Evolutionary conservation across 1,284 basidiomycete genomes (phyloP).

Genomic region (Athelia psychrophila): DNA sequence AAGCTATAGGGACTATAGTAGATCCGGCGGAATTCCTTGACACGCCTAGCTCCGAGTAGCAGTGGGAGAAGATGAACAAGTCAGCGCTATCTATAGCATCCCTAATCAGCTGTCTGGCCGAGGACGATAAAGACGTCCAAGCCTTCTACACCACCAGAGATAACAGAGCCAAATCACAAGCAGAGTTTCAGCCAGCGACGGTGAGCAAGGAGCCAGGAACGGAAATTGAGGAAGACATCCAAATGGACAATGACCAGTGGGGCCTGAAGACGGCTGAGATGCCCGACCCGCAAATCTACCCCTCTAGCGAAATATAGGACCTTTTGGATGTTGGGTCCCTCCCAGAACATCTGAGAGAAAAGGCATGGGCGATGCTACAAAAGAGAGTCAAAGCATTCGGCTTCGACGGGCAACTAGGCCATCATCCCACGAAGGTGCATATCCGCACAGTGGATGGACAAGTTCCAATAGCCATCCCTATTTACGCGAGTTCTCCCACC

Average conservation of each 20-base stretch:
- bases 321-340: conserved; percentile 11
- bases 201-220: no score
- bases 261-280: background rate
- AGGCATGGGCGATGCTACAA: conserved; percentile 9
- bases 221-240: no score
- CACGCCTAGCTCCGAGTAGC: background rate
- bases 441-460: conserved; percentile 10
- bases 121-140: no score
- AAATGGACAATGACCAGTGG: no score
- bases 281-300: conserved; percentile 9
- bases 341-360: conserved; percentile 5
- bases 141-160: background rate
- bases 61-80: background rate
- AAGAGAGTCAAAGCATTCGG: conserved; percentile 17
- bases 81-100: no score
- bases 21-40: background rate
- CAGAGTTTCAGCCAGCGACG: no score
- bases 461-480: conserved; percentile 20
- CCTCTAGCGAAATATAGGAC: conserved; percentile 4
- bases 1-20: background rate
- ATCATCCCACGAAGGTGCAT: conserved; percentile 12
- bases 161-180: no score
- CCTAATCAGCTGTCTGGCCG: no score
- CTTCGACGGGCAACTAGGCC: conserved; percentile 22
- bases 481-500: conserved; percentile 24